phyloP scores from a whole-genome alignment of 345 rosid species.

The Corchorus olitorius region DNA sequence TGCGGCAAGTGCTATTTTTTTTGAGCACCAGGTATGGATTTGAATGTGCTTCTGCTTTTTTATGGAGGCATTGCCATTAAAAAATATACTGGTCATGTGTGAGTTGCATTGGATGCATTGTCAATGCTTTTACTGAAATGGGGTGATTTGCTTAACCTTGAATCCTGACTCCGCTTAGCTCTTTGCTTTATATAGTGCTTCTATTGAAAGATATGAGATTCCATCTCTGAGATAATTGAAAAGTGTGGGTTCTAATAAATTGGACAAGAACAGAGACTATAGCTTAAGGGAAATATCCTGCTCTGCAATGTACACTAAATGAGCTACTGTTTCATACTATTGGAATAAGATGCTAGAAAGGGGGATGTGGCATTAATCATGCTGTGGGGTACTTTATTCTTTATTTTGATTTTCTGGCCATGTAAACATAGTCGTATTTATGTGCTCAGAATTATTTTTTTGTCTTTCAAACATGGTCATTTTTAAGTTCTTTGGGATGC shows the following conservation, averaged over 20 bases:
- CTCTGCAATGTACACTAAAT: not conserved
- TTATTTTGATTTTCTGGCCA: not conserved
- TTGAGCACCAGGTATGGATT: not conserved
- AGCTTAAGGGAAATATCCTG: not conserved
- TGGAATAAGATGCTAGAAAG: not conserved
- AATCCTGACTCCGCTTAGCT: not conserved
- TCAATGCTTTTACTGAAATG: not conserved
- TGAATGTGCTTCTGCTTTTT: not conserved
- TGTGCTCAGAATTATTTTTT: not conserved
- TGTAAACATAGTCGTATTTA: not conserved
- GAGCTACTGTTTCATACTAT: not conserved
- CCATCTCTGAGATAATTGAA: not conserved
- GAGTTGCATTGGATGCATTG: not conserved
- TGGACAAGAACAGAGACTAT: not conserved
- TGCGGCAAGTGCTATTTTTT: not conserved
- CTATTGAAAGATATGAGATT: not conserved
- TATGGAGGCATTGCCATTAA: not conserved
- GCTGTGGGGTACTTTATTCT: not conserved
- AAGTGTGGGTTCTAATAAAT: not conserved
- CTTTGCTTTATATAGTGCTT: not conserved
- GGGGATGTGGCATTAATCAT: not conserved
- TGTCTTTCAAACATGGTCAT: not conserved
- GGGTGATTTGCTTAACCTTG: not conserved
- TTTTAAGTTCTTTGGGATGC: not conserved
- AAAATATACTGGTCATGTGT: not conserved